These are phyloP conservation scores for Cinchona pubescens DNA, from an alignment of 257 asterid genomes.

Conservation along the genomic window DNA sequence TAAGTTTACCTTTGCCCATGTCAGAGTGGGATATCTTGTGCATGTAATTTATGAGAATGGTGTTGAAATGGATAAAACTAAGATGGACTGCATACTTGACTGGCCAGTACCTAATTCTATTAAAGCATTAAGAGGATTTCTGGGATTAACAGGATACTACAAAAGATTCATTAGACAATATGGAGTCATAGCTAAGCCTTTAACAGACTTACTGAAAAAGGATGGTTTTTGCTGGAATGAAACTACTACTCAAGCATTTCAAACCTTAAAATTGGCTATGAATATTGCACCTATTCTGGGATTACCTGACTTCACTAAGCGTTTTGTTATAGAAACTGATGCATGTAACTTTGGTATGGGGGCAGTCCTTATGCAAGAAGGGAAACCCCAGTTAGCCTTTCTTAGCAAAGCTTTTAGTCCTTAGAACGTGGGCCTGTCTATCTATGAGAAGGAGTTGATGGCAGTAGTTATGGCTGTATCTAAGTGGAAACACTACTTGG, in stretches of 20 bases:
- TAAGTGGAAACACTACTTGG: background rate
- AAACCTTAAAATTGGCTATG: background rate
- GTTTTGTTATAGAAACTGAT: constrained; percentile 4
- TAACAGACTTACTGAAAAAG: background rate
- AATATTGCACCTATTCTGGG: background rate
- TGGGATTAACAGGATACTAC: background rate
- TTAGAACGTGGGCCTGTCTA: background rate
- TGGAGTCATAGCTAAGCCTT: background rate
- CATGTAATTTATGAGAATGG: background rate
- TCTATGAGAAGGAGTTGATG: constrained; percentile 8
- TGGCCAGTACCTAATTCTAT: too few relatives aligned
- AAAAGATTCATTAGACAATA: too few relatives aligned
- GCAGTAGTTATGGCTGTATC: background rate
- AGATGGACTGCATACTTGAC: background rate
- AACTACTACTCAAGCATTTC: background rate
- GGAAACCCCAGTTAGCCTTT: background rate
- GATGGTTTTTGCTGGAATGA: background rate
- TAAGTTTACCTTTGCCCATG: background rate
- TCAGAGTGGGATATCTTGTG: background rate
- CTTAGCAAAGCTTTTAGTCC: background rate
- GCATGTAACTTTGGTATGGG: background rate
- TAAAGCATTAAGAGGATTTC: background rate
- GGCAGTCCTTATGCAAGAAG: background rate
- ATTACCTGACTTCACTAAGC: background rate
- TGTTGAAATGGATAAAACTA: background rate